A percentile compares a stretch with the other conserved stretches of the same genome.
These are phyloP conservation scores for Claviceps citrina DNA, from an alignment of 2,329 filamentous ascomycete genomes.

Conservation along the genomic window DNA sequence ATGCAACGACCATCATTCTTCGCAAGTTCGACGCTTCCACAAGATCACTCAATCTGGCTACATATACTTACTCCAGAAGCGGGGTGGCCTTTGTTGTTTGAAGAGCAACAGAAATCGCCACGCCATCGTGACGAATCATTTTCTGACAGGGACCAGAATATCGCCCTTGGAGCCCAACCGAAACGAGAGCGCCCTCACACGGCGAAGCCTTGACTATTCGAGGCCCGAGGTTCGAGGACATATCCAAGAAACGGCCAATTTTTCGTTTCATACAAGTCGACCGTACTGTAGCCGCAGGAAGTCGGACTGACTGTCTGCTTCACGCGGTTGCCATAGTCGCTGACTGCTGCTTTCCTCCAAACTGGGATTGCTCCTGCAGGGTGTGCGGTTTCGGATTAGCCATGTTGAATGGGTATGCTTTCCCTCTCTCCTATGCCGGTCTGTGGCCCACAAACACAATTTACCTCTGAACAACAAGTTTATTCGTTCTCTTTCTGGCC, in stretches of 20 bases:
- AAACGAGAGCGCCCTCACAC: slow-evolving; percentile 9
- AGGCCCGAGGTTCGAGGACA: neutral
- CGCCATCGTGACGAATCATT: neutral
- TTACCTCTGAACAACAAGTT: neutral
- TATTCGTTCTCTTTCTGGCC: neutral
- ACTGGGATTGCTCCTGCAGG: slow-evolving; percentile 11
- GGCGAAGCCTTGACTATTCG: neutral
- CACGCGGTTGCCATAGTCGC: neutral
- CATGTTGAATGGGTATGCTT: slow-evolving; percentile 27
- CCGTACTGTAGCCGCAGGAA: neutral
- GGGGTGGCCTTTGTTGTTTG: neutral
- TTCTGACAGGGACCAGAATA: slow-evolving; percentile 10
- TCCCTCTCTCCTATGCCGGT: slow-evolving; percentile 7
- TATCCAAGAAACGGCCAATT: neutral
- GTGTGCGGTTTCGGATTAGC: slow-evolving; percentile 6
- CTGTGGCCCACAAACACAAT: neutral
- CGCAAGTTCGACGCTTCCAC: neutral
- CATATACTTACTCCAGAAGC: neutral
- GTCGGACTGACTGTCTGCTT: neutral
- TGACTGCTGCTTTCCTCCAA: slow-evolving; percentile 6
- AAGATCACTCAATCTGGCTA: neutral
- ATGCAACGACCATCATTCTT: neutral
- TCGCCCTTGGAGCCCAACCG: slow-evolving; percentile 14
- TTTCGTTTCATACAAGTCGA: neutral
- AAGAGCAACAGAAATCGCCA: neutral